phyloP scores from a whole-genome alignment of 176 grass and related monocot species.

The Paspalum notatum region DNA sequence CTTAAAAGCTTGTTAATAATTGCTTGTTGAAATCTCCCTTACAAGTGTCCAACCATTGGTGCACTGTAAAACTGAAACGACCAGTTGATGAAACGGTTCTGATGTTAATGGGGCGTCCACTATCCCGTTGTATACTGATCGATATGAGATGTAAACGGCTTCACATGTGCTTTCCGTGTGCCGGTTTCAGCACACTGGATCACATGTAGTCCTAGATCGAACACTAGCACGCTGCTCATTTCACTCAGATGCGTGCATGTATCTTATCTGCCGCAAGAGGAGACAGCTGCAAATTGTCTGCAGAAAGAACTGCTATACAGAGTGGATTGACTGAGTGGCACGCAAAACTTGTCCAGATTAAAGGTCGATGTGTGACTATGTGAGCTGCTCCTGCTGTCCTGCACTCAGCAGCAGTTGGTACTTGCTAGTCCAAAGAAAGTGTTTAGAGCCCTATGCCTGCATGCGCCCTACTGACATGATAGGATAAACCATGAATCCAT shows the following conservation, averaged over 20 bases:
- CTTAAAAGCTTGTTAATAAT: no score
- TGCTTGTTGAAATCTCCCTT: no score
- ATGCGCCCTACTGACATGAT: background rate
- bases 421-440: background rate
- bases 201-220: no score
- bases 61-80: background rate
- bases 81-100: background rate
- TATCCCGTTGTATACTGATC: background rate
- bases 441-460: background rate
- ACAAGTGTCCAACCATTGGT: background rate
- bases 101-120: background rate
- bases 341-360: background rate
- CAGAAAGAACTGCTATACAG: no score
- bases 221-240: no score
- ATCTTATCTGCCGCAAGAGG: no score
- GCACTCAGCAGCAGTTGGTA: background rate
- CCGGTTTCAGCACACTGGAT: background rate
- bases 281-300: no score
- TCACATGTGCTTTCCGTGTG: background rate
- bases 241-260: no score
- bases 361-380: background rate
- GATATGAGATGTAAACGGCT: background rate
- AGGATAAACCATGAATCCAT: background rate
- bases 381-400: background rate
- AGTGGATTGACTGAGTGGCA: background rate